These are phyloP conservation scores for Trypethelium eluteriae DNA, from an alignment of 495 filamentous ascomycete genomes.

Conservation along the genomic window DNA sequence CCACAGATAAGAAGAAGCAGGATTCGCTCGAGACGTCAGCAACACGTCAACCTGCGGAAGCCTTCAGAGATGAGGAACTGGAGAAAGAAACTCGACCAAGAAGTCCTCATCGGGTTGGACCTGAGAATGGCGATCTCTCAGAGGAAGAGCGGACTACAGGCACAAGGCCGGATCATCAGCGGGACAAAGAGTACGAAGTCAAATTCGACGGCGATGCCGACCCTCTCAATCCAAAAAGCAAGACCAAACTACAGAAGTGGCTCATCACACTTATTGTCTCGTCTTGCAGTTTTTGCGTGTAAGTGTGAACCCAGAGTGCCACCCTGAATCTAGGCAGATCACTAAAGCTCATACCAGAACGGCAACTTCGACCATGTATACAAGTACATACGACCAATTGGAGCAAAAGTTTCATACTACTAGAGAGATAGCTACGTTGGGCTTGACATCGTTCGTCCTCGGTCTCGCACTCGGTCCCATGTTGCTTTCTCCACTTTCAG, in stretches of 20 bases:
- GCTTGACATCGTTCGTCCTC: constrained; percentile 51
- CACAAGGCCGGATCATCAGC: not conserved
- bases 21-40: too few relatives aligned
- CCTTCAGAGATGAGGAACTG: too few relatives aligned
- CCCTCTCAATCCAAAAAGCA: constrained; percentile 62
- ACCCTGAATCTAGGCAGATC: not conserved
- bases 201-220: constrained; percentile 66
- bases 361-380: constrained; percentile 83
- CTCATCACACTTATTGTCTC: constrained; percentile 64
- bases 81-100: too few relatives aligned
- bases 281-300: constrained; percentile 74
- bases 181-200: constrained; percentile 48
- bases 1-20: too few relatives aligned
- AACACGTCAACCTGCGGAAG: too few relatives aligned
- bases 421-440: constrained; percentile 65
- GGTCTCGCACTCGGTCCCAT: constrained; percentile 60
- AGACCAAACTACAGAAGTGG: constrained; percentile 61
- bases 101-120: too few relatives aligned
- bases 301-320: constrained; percentile 37
- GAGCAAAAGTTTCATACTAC: constrained; percentile 65
- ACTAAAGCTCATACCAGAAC: constrained; percentile 47
- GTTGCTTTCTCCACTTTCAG: constrained; percentile 58
- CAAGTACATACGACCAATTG: constrained; percentile 75
- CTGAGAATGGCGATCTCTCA: too few relatives aligned
- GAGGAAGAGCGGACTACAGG: too few relatives aligned